A percentile compares a stretch with the other conserved stretches of the same genome.
Conservation (phyloP, 352 stramenopile species). For the Pythium rishiriense region DNA sequence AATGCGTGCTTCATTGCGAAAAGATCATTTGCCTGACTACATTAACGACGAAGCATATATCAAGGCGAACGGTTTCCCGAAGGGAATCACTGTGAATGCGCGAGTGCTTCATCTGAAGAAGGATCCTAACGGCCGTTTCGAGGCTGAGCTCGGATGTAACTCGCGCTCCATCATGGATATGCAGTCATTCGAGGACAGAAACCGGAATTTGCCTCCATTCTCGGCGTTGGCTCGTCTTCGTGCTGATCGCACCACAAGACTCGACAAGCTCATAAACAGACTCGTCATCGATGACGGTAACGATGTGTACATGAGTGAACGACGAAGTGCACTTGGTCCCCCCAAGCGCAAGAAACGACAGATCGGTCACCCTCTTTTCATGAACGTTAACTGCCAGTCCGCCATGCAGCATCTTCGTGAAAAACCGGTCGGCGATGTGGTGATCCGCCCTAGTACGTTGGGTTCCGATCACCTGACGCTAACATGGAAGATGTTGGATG, state of each 20-base stretch:
- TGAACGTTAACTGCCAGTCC: conserved; percentile 84
- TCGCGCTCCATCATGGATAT: conserved; percentile 69
- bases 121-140: conserved; percentile 75
- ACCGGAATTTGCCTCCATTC: conserved; percentile 51
- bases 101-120: conserved; percentile 74
- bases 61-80: conserved; percentile 56
- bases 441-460: conserved; percentile 83
- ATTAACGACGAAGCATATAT: conserved; percentile 40
- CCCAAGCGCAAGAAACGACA: conserved; percentile 84
- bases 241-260: conserved; percentile 63
- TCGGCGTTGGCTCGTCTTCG: conserved; percentile 56
- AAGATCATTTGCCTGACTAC: conserved; percentile 82
- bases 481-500: conserved; percentile 88
- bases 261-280: conserved; percentile 80
- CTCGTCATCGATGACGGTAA: conserved; percentile 78
- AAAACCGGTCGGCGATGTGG: conserved; percentile 76
- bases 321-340: conserved; percentile 31
- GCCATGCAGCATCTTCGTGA: conserved; percentile 84
- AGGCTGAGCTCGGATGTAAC: conserved; percentile 79
- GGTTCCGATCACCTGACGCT: conserved; percentile 84
- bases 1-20: conserved; percentile 76
- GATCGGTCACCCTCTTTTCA: conserved; percentile 84
- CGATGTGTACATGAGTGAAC: conserved; percentile 25
- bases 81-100: conserved; percentile 86
- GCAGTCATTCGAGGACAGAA: conserved; percentile 63